Base-by-base conservation (phyloP, 2,329 filamentous ascomycete species). In the Ceratocystis cacaofunesta region DNA sequence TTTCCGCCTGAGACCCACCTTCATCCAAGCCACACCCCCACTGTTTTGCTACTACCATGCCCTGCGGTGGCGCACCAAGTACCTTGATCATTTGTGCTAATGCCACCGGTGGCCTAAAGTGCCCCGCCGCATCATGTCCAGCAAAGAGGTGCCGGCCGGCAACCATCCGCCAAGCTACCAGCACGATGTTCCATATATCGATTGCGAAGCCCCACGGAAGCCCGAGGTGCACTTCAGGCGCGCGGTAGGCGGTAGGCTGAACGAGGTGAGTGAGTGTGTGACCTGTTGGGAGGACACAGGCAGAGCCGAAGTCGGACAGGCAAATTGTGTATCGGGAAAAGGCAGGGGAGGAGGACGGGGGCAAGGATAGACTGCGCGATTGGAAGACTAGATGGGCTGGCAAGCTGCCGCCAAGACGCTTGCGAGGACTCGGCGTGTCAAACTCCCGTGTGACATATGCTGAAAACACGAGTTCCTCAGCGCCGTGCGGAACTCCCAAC, bases 151-250 rank as follows among this genome's bases (percentile, higher is more conserved):
- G 61, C 43, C 2, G 7, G 5, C 61, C 61, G 10, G 32, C 22
- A 1, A 62, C 43, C 61, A 62, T 62, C 43, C 6, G 22, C 48
- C 68, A 68, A 69, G 76, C 74, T 69, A 76, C 61, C 12, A 76
- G 69, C 44, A 72, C 74, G 1, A 72, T 66, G 41, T 72, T 74
- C 75, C 75, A 77, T 19, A 72, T 69, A 69, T 77, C 75, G 19
- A 75, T 72, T 15, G 68, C 48, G 46, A 69, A 68, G 8, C 71
- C 71, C 74, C 74, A 76, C 0, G 68, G 65, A 70, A 75, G 75
- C 28, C 70, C 69, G 17, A 76, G 70, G 68, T 76, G 72, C 5
- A 77, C 71, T 66, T 76, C 75, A 0, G 74, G 75, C 25, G 74
- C 72, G n/a, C 73, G 71, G 62, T 73, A 74, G 1, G 67, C 71